Evolutionary conservation across 2,329 filamentous ascomycete species (phyloP).

Genomic region (Apiospora phragmitis): DNA sequence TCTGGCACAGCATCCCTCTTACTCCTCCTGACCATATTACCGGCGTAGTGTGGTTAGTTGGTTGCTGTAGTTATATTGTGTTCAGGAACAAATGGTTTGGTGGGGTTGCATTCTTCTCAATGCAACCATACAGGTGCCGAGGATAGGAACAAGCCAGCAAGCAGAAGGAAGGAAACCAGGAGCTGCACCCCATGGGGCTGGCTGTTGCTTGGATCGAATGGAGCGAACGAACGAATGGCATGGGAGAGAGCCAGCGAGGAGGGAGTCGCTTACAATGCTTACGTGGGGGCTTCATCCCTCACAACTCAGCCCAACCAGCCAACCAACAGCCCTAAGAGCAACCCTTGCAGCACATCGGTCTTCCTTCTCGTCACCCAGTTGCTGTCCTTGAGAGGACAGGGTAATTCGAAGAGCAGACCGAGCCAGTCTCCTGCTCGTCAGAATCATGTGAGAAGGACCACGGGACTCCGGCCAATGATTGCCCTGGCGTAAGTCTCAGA

Average conservation of each 20-base stretch:
- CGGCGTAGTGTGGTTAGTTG: not conserved
- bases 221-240: not conserved
- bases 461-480: not conserved
- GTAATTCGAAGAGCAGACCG: not conserved
- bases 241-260: not conserved
- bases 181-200: constrained; percentile 1
- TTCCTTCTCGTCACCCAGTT: not conserved
- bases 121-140: not conserved
- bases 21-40: not conserved
- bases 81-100: not conserved
- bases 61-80: not conserved
- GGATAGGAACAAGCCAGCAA: not conserved
- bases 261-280: not conserved
- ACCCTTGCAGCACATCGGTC: not conserved
- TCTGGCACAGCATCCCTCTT: not conserved
- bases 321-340: not conserved
- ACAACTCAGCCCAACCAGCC: not conserved
- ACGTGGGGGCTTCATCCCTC: not conserved
- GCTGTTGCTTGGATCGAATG: not conserved
- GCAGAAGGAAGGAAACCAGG: not conserved
- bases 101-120: not conserved
- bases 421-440: not conserved
- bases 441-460: not conserved
- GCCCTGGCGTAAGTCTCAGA: not conserved
- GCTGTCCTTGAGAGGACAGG: not conserved